Evolutionary conservation across 2,329 filamentous ascomycete genomes (phyloP).

Genomic region (Fusarium sp.): DNA sequence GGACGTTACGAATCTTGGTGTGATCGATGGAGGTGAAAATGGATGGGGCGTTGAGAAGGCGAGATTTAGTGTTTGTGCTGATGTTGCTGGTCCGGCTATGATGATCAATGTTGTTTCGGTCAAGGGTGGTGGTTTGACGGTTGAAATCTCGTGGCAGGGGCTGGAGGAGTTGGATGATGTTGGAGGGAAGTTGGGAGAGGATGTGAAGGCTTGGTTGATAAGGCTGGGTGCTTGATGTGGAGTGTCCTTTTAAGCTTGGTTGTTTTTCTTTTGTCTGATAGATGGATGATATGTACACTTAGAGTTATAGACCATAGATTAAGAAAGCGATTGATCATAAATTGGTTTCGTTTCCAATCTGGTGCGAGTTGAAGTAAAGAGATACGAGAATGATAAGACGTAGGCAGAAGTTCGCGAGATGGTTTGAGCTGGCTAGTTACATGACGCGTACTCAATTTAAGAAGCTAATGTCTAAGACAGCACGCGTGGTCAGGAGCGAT

Average conservation of each 20-base stretch:
- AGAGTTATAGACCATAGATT: neutral
- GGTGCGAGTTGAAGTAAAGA: neutral
- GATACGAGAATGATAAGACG: neutral
- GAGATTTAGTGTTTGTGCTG: constrained; percentile 3
- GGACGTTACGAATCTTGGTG: constrained; percentile 7
- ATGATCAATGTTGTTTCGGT: neutral
- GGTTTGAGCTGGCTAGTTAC: too few relatives aligned
- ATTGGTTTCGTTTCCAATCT: neutral
- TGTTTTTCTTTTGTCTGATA: neutral
- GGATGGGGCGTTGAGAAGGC: neutral
- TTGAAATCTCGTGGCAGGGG: constrained; percentile 11
- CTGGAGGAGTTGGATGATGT: neutral
- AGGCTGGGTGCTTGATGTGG: neutral
- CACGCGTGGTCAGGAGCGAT: too few relatives aligned
- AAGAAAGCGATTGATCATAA: neutral
- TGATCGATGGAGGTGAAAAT: neutral
- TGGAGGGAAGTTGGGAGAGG: neutral
- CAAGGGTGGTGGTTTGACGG: neutral
- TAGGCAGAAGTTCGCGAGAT: neutral
- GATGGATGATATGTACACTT: neutral
- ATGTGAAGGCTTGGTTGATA: neutral
- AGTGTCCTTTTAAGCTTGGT: neutral
- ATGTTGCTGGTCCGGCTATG: constrained; percentile 6
- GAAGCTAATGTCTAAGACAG: too few relatives aligned
- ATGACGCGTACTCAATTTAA: too few relatives aligned